These are phyloP conservation scores for Populus alba DNA, from an alignment of 345 rosid species.

Conservation along the genomic window DNA sequence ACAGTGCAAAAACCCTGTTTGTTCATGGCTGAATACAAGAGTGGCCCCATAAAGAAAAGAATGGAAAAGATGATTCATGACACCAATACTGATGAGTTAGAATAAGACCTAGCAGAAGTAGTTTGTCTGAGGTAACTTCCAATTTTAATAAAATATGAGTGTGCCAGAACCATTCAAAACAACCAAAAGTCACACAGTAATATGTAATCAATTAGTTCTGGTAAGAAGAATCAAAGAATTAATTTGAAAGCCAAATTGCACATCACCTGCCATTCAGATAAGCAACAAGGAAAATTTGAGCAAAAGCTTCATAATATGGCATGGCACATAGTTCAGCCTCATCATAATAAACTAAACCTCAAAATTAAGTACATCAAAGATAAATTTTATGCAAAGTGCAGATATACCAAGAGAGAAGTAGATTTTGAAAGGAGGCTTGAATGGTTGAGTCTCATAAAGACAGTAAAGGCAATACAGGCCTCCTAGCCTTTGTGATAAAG, in stretches of 20 bases:
- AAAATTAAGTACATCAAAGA: neutral
- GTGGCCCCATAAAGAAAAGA: neutral
- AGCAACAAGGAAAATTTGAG: neutral
- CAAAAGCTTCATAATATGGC: neutral
- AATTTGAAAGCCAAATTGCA: neutral
- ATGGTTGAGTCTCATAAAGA: slow-evolving; percentile 81
- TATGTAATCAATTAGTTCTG: neutral
- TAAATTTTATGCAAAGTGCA: neutral
- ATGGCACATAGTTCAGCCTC: neutral
- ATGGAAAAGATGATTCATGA: neutral
- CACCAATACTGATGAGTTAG: neutral
- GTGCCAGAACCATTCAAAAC: neutral
- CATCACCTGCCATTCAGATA: neutral
- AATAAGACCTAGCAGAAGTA: neutral
- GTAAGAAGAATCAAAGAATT: no score
- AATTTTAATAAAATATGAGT: neutral
- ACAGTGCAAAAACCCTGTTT: neutral
- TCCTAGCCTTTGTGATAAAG: slow-evolving; percentile 66
- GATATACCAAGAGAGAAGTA: slow-evolving; percentile 71
- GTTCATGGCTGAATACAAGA: neutral
- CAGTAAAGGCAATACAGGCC: slow-evolving; percentile 91
- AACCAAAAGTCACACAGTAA: neutral
- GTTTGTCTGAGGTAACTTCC: neutral
- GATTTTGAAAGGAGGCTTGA: slow-evolving; percentile 66
- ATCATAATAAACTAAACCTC: neutral